Conservation (phyloP, 495 filamentous ascomycete species). For the Friedmanniomyces simplex region DNA sequence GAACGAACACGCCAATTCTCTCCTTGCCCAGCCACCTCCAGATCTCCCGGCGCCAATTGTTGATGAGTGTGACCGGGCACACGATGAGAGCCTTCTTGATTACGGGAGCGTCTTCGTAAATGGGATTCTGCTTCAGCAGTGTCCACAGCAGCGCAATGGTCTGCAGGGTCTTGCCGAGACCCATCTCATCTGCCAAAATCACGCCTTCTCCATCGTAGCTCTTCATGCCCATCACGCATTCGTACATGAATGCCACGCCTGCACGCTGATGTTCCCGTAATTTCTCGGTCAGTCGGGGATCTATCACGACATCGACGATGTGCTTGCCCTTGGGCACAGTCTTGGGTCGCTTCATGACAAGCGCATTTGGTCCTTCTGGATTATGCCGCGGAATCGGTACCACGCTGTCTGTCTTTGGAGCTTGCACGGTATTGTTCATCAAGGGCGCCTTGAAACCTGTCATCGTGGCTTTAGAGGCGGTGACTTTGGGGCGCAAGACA, state of each 20-base stretch:
- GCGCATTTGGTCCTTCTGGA: conserved; percentile 47
- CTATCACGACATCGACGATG: conserved; percentile 71
- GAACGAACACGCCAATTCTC: conserved; percentile 64
- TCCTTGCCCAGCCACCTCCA: conserved; percentile 73
- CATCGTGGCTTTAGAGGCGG: conserved; percentile 17
- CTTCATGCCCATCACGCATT: conserved; percentile 75
- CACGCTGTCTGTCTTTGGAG: conserved; percentile 31
- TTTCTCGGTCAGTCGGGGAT: conserved; percentile 56
- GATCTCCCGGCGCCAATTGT: conserved; percentile 74
- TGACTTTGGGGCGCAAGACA: conserved; percentile 13
- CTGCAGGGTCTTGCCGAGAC: conserved; percentile 69
- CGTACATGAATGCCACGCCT: conserved; percentile 69
- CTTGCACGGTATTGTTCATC: conserved; percentile 43
- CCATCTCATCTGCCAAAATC: conserved; percentile 78
- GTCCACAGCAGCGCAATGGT: conserved; percentile 75
- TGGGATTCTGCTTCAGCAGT: conserved; percentile 67
- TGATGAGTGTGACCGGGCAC: conserved; percentile 68
- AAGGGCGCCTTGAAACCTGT: conserved; percentile 51
- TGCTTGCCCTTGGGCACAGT: conserved; percentile 50
- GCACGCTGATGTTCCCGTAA: conserved; percentile 68
- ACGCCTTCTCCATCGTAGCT: conserved; percentile 61
- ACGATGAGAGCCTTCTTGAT: conserved; percentile 74
- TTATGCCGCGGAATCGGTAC: conserved; percentile 55
- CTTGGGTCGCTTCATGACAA: conserved; percentile 59
- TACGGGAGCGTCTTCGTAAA: conserved; percentile 50